Evolutionary conservation across 2,329 filamentous ascomycete species (phyloP).

Genomic region (Juglanconis sp.): DNA sequence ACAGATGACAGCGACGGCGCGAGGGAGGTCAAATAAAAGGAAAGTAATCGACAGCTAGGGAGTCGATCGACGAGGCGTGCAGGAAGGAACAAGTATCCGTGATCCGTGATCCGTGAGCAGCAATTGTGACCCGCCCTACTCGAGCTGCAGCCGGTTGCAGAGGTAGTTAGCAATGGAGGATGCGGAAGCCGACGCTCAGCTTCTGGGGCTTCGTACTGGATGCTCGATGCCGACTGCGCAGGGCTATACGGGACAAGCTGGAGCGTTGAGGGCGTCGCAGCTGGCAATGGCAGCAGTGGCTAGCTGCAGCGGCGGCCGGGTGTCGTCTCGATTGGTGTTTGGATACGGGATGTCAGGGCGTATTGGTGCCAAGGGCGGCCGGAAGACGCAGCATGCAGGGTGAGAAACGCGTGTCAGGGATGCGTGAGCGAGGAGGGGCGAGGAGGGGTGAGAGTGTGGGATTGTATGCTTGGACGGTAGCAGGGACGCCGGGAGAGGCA

Average conservation of each 20-base stretch:
- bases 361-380: constrained; percentile 13
- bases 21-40: background rate
- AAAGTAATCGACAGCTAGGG: background rate
- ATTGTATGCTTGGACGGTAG: too few species aligned
- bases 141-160: constrained; percentile 1
- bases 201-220: background rate
- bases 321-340: constrained; percentile 7
- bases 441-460: background rate
- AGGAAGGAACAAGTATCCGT: background rate
- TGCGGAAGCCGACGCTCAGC: background rate
- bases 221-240: background rate
- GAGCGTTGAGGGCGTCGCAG: constrained; percentile 4
- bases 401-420: background rate
- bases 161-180: background rate
- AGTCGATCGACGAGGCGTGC: constrained; percentile 6
- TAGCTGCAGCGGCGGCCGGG: constrained; percentile 14
- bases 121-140: background rate
- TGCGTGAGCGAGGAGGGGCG: background rate
- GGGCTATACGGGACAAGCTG: background rate
- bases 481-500: too few species aligned
- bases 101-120: background rate
- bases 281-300: background rate
- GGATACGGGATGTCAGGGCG: background rate
- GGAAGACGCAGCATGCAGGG: constrained; percentile 8
- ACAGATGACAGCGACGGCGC: background rate